Evolutionary conservation across 2,329 filamentous ascomycete species (phyloP).

Genomic region (Trichophaea hybrida): DNA sequence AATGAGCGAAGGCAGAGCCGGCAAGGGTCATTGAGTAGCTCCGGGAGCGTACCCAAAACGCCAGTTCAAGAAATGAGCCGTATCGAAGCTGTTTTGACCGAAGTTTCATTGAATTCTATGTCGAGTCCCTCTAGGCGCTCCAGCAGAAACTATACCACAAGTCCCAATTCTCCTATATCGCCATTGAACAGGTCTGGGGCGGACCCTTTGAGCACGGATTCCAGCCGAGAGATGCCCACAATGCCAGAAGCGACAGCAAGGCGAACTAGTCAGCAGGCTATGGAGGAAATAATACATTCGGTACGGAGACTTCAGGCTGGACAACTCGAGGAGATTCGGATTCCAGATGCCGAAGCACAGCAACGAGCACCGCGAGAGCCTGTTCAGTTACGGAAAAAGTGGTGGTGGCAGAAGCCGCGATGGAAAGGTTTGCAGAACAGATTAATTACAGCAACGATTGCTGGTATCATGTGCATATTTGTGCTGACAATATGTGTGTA

Average conservation of each 20-base stretch:
- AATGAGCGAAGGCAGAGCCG: not conserved
- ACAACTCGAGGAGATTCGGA: not conserved
- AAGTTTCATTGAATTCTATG: not conserved
- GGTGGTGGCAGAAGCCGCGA: conserved; percentile 19
- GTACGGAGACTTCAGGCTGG: not conserved
- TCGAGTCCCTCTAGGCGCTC: not conserved
- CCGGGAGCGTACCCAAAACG: not conserved
- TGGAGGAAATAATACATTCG: not conserved
- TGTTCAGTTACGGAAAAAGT: not conserved
- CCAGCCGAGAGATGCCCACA: not conserved
- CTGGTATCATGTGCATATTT: conserved; percentile 46
- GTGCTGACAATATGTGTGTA: conserved; percentile 49
- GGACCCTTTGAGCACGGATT: not conserved
- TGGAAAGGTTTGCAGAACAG: conserved; percentile 24
- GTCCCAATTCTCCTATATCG: not conserved
- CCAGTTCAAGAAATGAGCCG: conserved; percentile 1
- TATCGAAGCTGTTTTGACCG: not conserved
- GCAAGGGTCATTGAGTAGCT: not conserved
- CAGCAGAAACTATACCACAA: not conserved
- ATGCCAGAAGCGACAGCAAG: not conserved
- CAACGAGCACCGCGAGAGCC: not conserved
- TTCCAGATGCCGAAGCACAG: not conserved
- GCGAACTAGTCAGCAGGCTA: not conserved
- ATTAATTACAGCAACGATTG: conserved; percentile 45
- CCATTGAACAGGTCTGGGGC: not conserved